Evolutionary conservation across 2,329 filamentous ascomycete species (phyloP).

Genomic region (Kalaharituber pfeilii): DNA sequence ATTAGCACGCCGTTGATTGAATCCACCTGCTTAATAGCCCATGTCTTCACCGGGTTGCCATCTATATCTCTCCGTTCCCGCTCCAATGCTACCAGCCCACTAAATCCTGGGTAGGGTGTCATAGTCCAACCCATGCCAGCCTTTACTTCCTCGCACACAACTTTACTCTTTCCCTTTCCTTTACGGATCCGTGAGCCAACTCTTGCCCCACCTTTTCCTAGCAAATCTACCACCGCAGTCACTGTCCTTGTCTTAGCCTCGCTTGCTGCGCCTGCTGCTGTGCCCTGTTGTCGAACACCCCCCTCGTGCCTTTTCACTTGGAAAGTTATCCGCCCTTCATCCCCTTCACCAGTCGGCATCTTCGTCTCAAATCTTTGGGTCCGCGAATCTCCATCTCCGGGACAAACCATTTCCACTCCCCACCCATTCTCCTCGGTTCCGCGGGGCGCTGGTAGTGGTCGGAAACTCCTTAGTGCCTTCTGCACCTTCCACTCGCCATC

Average conservation of each 20-base stretch:
- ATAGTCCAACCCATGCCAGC: slow-evolving; percentile 15
- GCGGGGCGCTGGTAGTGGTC: not conserved
- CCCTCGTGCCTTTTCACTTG: not conserved
- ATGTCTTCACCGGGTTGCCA: not conserved
- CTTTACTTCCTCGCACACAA: slow-evolving; percentile 10
- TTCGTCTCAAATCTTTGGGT: slow-evolving; percentile 11
- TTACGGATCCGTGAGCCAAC: not conserved
- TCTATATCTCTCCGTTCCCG: slow-evolving; percentile 15
- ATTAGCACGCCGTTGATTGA: slow-evolving; percentile 13
- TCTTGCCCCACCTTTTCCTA: not conserved
- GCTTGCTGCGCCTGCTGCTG: slow-evolving; percentile 14
- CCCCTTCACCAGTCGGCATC: slow-evolving; percentile 12
- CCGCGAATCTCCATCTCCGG: slow-evolving; percentile 9
- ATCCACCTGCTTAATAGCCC: slow-evolving; percentile 17
- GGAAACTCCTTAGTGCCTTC: slow-evolving; percentile 6
- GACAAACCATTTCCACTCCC: slow-evolving; percentile 15
- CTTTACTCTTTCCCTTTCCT: not conserved
- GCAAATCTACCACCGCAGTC: not conserved
- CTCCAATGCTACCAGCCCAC: slow-evolving; percentile 19
- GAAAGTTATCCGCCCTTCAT: slow-evolving; percentile 8
- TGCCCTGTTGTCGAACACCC: slow-evolving; percentile 5
- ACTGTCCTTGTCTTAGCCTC: slow-evolving; percentile 11
- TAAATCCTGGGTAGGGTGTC: slow-evolving; percentile 18
- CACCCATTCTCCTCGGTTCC: slow-evolving; percentile 15
- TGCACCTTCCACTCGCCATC: not conserved